Conservation (phyloP, 768 basidiomycete species). For the Rhizopogon vinicolor region DNA sequence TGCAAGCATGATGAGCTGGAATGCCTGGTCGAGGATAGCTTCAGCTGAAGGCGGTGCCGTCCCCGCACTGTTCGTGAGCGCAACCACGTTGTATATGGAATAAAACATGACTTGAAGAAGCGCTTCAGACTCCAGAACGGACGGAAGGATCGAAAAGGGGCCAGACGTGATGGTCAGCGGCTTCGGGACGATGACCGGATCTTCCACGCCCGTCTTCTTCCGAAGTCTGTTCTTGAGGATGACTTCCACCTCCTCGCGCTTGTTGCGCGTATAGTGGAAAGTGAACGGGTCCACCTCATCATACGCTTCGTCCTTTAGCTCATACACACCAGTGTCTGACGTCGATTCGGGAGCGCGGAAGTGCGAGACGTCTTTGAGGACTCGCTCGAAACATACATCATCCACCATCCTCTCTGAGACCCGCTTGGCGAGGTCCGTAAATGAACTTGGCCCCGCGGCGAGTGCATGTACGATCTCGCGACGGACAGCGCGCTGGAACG, state of each 20-base stretch:
- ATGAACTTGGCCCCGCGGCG: constrained; percentile 81
- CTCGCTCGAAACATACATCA: constrained; percentile 74
- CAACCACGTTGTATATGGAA: constrained; percentile 69
- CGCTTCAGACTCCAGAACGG: constrained; percentile 63
- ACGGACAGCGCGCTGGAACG: constrained; percentile 58
- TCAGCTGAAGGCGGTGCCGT: constrained; percentile 75
- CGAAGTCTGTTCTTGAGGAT: constrained; percentile 63
- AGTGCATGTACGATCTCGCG: constrained; percentile 90
- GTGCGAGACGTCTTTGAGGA: constrained; percentile 72
- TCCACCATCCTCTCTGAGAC: constrained; percentile 89
- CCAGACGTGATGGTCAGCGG: constrained; percentile 59
- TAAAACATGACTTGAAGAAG: constrained; percentile 83
- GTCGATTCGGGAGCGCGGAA: constrained; percentile 79
- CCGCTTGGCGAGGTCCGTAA: constrained; percentile 87
- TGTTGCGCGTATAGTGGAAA: constrained; percentile 92
- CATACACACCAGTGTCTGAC: constrained; percentile 81
- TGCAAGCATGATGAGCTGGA: constrained; percentile 85
- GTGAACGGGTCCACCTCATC: constrained; percentile 95
- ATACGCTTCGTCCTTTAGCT: constrained; percentile 77
- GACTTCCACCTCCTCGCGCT: constrained; percentile 85
- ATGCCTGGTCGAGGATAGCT: constrained; percentile 82
- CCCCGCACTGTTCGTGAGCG: constrained; percentile 54
- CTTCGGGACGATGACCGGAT: constrained; percentile 75
- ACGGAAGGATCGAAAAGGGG: constrained; percentile 63
- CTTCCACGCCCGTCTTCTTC: constrained; percentile 55